Base-by-base conservation (phyloP, 139 green algal genomes). In the Diplosphaera chodatii region DNA sequence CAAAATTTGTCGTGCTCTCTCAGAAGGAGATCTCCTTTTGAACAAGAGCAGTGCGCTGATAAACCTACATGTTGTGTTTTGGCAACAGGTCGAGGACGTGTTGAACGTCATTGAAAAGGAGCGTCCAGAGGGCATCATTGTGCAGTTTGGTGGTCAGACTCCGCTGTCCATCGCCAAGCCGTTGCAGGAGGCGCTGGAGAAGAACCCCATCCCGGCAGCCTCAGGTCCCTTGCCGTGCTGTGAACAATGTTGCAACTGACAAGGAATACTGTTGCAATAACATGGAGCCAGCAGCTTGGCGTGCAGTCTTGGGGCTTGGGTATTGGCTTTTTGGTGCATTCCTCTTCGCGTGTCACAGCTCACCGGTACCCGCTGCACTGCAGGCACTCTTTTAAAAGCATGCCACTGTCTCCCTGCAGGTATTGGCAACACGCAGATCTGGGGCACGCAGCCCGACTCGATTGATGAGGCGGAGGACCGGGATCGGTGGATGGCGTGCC, bases 81-180 rank as follows among this genome's bases (percentile, higher is more conserved):
- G 3, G 25, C 20, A 6, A 20, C 16, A 67, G 71, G 37, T 94
- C 0, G 90, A 96, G 85, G 94, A 98, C 72, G 94, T 99, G 75
- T 82, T 99, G 28, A 98, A 99, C 76, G 92, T 99, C 25, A 91
- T 99, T 40, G 92, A 98, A 68, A 82, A 79, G 73, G 94, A 98
- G 85, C 78, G 92, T 16, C 95, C 95, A 13, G 93, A 99, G 67
- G 95, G 95, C 77, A 96, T 99, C 85, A 98, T 99, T 65, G 92
- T 98, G 73, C 93, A 98, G 89, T 99, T 99, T 84, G 96, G 96
- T 16, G 96, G 96, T 28, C 96, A 99, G 90, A 99, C 96, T 37
- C 96, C 96, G 2, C 85, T 99, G 31, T 96, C 94, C 79, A 89
- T 99, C 25, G 88, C 91, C 30, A 90, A 84, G 10, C 83, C 72